Base-by-base conservation (phyloP, 1,284 basidiomycete species). In the Cutaneotrichosporon cutaneum region DNA sequence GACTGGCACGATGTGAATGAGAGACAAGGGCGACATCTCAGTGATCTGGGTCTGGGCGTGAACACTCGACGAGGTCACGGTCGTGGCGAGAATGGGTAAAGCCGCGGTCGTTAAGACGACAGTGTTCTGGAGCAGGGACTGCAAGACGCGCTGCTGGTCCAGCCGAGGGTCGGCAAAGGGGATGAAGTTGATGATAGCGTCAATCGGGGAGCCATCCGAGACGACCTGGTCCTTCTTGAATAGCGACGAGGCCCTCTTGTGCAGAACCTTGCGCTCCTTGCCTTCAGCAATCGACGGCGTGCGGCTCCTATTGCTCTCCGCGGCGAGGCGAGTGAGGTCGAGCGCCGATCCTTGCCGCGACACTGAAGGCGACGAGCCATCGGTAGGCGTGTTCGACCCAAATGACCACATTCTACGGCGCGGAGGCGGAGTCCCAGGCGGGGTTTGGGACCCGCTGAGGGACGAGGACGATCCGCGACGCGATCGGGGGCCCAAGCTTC, bases 131-230 rank as follows among this genome's bases (percentile, higher is more conserved):
- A 77, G 66, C 70, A 77, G 72, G 8, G 71, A 68, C 54, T 71
- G 69, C 48, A 77, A 54, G 0, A 64, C 67, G 26, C 66, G 61
- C 45, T 69, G 59, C 11, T 63, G 66, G 39, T 65, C 57, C 32
- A 59, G 60, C 6, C 60, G 58, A 11, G 51, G 54, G 3, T 60
- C 35, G 2, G 70, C 52, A 14, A 56, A 51, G 0, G 74, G 71
- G 27, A 77, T 63, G 51, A 77, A 73, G 65, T 77, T 72, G 66
- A 77, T 58, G 18, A 76, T 67, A 0, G 71, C 72, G 58, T 77
- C 75, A 53, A 77, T 70, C 0, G 64, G 58, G 4, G 64, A 51
- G 24, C 64, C 64, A 24, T 66, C 61, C 18, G 35, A 30, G 27
- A 32, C 7, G 16, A 11, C 3, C 13, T 32, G 22, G 14, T 58